Conservation (phyloP, 164 flowering plant species). For the Berberis vulgaris region DNA sequence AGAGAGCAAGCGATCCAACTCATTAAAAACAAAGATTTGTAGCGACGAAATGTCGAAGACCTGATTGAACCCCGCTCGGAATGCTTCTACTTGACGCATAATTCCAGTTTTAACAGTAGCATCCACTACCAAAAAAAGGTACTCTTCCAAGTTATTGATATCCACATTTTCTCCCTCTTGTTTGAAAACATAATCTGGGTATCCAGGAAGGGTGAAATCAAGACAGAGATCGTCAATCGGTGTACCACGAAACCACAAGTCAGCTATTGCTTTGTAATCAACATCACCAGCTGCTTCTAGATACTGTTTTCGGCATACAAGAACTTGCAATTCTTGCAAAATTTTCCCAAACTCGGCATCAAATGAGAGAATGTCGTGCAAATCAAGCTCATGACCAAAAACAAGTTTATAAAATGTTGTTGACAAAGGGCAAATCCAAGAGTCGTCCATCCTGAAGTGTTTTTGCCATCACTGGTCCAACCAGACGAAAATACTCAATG, state of each 20-base stretch:
- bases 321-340: conserved; percentile 74
- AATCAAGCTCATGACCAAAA: conserved; percentile 96
- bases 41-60: conserved; percentile 85
- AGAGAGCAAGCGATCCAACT: conserved; percentile 87
- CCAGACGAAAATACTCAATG: conserved; percentile 65
- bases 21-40: conserved; percentile 82
- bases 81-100: conserved; percentile 81
- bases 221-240: conserved; percentile 75
- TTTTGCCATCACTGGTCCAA: conserved; percentile 95
- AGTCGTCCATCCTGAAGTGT: conserved; percentile 99
- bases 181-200: conserved; percentile 76
- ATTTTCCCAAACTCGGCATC: conserved; percentile 79
- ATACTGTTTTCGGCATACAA: conserved; percentile 66
- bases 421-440: conserved; percentile 87
- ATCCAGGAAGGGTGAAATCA: conserved; percentile 97
- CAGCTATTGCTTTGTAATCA: conserved; percentile 28
- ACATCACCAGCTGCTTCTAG: conserved; percentile 44
- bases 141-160: conserved; percentile 74
- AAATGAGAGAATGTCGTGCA: conserved; percentile 79
- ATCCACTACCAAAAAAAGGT: conserved; percentile 78
- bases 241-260: conserved; percentile 62
- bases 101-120: conserved; percentile 88
- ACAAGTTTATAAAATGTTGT: conserved; percentile 80
- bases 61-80: conserved; percentile 93
- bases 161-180: conserved; percentile 77